Evolutionary conservation across 192 early-diverging fungal genomes (phyloP), one percentile per base, ranked within the genome.

Genomic region (Kickxella alabastrina): DNA sequence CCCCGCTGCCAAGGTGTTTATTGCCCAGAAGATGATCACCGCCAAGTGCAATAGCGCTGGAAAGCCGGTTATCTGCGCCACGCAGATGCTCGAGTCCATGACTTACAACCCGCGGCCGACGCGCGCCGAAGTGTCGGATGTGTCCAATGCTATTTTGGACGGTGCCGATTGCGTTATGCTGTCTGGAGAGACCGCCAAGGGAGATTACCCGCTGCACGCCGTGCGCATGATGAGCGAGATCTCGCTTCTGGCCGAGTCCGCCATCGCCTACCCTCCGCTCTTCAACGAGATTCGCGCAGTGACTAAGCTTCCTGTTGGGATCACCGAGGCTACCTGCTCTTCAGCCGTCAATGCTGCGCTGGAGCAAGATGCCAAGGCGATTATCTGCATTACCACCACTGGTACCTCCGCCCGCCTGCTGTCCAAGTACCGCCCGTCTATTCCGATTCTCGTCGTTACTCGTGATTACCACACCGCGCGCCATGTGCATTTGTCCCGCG

Each of bases 111-210:
- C 96, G 45, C 87, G 92, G 37, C 96, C 96, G n/a, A 99, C 96
- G 26, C 89, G 96, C 67, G 96, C 96, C 54, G 96, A 99, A 68
- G 93, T 93, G 9, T 93, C 89, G 35, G 96, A 99, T 70, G 96
- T 99, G 25, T 93, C 96, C 32, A 99, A 99, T 75, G 96, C 96
- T 48, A 84, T 99, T 15, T 74, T 96, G 64, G 96, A 99, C 63
- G 96, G 96, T 48, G 88, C 92, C 34, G 96, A 99, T 81, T 95
- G 92, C 66, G 96, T 99, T 54, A 99, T 99, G 96, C 78, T 99
- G 39, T 94, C 92, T 39, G 95, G 95, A 43, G 95, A 98, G 77
- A 97, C 93, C 3, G 95, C 95, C 52, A 97, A 96, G 80, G 95
- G 95, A 10, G 62, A 79, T 35, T 93, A 93, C 77, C 95, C 95